A percentile compares a stretch with the other conserved stretches of the same genome.
Evolutionary conservation across 345 rosid genomes (phyloP).

Genomic region (Aquilaria malaccensis): DNA sequence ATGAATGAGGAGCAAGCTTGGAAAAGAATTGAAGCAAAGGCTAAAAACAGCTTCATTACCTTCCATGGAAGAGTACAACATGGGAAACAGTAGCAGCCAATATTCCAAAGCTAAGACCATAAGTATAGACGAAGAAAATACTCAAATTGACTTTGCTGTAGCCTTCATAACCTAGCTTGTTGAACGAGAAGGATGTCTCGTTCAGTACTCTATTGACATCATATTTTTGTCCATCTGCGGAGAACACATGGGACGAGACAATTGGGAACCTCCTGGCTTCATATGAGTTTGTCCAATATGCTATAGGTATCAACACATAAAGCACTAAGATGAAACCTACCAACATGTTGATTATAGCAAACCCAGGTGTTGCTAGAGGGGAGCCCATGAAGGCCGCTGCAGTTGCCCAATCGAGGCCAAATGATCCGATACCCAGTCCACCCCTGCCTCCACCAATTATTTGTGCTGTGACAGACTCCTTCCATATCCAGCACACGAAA

Average conservation of each 20-base stretch:
- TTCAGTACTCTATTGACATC: conserved; percentile 25
- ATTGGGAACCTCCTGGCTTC: conserved; percentile 44
- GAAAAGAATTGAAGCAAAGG: neutral
- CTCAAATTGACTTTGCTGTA: conserved; percentile 41
- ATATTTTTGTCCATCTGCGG: conserved; percentile 22
- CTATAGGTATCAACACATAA: conserved; percentile 22
- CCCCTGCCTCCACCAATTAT: conserved; percentile 33
- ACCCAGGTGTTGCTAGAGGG: conserved; percentile 30
- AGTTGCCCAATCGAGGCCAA: conserved; percentile 36
- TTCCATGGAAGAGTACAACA: conserved; percentile 36
- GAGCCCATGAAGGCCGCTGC: conserved; percentile 31
- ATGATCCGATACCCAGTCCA: conserved; percentile 39
- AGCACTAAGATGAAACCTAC: conserved; percentile 19
- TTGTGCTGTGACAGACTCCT: conserved; percentile 35
- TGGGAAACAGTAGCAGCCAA: conserved; percentile 33
- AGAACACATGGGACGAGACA: conserved; percentile 30
- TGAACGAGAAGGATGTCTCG: conserved; percentile 22
- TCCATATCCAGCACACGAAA: conserved; percentile 41
- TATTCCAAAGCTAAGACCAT: conserved; percentile 34
- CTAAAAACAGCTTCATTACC: conserved; percentile 10
- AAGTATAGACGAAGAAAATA: conserved; percentile 19
- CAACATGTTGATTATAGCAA: conserved; percentile 25
- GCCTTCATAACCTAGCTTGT: conserved; percentile 23
- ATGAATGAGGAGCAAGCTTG: no score
- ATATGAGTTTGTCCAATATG: conserved; percentile 33